phyloP scores from a whole-genome alignment of 805 yeast genomes.

The Nakazawaea sp. region DNA sequence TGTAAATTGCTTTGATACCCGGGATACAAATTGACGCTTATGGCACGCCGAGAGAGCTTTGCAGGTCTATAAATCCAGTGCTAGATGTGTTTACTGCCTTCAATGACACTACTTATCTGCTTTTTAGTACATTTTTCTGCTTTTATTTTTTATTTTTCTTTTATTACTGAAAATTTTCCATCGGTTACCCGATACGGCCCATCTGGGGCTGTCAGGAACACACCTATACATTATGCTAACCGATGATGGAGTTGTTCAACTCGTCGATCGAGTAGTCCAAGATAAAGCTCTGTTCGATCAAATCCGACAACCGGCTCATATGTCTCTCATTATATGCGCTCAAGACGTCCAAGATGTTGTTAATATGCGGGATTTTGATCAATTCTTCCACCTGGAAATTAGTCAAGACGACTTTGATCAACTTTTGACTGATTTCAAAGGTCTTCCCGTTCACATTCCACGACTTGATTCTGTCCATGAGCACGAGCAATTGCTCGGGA shows the following conservation, averaged over 20 bases:
- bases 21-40: too few relatives aligned
- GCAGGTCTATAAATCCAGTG: too few relatives aligned
- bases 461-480: conserved; percentile 77
- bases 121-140: too few relatives aligned
- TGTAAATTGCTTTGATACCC: too few relatives aligned
- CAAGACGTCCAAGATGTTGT: conserved; percentile 64
- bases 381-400: conserved; percentile 49
- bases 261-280: conserved; percentile 79
- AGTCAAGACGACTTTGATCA: conserved; percentile 58
- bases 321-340: conserved; percentile 90
- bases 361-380: conserved; percentile 59
- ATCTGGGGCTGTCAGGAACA: too few relatives aligned
- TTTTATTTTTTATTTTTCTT: too few relatives aligned
- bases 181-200: too few relatives aligned
- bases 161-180: too few relatives aligned
- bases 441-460: conserved; percentile 92
- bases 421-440: conserved; percentile 72
- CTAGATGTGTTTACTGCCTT: too few relatives aligned
- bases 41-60: too few relatives aligned
- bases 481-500: conserved; percentile 47
- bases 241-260: conserved; percentile 41
- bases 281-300: conserved; percentile 79
- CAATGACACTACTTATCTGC: too few relatives aligned
- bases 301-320: conserved; percentile 62
- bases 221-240: too few relatives aligned